Evolutionary conservation across 1,139 yeast genomes (phyloP).

Genomic region (Geotrichum bryndzae): DNA sequence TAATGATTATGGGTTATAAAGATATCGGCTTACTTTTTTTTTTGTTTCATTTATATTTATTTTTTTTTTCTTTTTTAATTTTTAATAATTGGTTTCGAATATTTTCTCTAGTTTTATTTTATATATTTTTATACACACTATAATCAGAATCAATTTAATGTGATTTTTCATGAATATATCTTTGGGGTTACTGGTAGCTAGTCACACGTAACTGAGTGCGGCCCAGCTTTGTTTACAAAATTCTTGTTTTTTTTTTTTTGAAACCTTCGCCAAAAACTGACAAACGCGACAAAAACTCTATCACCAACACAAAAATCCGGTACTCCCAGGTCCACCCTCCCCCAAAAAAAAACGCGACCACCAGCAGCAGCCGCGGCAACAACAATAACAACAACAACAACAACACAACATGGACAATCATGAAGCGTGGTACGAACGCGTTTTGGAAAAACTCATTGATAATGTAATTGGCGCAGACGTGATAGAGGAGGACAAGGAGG

Average conservation of each 20-base stretch:
- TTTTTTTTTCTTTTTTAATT: background rate
- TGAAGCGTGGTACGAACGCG: slow-evolving; percentile 11
- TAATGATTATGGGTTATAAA: background rate
- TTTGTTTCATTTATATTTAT: background rate
- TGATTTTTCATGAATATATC: background rate
- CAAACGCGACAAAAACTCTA: background rate
- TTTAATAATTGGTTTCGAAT: background rate
- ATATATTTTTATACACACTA: background rate
- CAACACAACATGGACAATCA: slow-evolving; percentile 1
- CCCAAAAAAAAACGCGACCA: background rate
- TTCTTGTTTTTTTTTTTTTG: background rate
- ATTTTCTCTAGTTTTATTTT: background rate
- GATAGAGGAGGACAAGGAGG: slow-evolving; percentile 12
- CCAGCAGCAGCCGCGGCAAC: background rate
- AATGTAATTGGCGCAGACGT: slow-evolving; percentile 14
- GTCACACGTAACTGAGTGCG: background rate
- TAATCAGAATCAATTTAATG: background rate
- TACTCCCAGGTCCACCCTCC: background rate
- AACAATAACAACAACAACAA: background rate
- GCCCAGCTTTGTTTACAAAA: background rate
- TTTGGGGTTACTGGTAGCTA: background rate
- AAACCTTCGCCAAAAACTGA: background rate
- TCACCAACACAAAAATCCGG: background rate
- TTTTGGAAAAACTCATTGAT: slow-evolving; percentile 12
- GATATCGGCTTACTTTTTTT: background rate